These are phyloP conservation scores for Prunus yedoensis DNA, from an alignment of 331 rosid species.

Conservation along the genomic window DNA sequence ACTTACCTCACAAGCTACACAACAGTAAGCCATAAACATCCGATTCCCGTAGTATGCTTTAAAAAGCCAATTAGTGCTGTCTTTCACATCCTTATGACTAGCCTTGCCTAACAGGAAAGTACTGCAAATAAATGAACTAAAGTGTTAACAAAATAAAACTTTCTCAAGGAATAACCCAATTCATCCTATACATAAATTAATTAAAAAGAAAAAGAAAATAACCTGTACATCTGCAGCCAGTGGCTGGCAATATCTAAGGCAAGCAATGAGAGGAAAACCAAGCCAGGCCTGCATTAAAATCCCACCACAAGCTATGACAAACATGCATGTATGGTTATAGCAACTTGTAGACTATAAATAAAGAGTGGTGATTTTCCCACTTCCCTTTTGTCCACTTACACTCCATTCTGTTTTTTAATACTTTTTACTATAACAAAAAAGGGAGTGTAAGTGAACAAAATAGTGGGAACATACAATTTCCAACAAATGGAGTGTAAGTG, in stretches of 20 bases:
- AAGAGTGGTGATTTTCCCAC: too few relatives aligned
- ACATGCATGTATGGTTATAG: constrained; percentile 20
- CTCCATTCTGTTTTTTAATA: too few relatives aligned
- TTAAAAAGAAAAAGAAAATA: neutral
- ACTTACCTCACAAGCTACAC: constrained; percentile 89
- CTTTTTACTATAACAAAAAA: too few relatives aligned
- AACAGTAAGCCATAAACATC: constrained; percentile 97
- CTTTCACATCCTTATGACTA: constrained; percentile 98
- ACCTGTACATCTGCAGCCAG: constrained; percentile 99
- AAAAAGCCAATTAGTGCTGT: constrained; percentile 94
- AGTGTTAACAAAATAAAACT: constrained; percentile 2
- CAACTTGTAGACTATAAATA: neutral
- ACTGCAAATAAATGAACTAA: constrained; percentile 45
- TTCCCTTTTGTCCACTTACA: too few relatives aligned
- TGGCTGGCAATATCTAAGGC: constrained; percentile 96
- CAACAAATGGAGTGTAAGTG: too few relatives aligned
- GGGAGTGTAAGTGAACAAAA: too few relatives aligned
- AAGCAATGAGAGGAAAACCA: constrained; percentile 77
- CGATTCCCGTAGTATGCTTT: constrained; percentile 85
- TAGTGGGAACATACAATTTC: too few relatives aligned
- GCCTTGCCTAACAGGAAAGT: constrained; percentile 88
- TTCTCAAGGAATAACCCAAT: constrained; percentile 10
- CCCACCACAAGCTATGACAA: constrained; percentile 37
- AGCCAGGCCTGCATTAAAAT: constrained; percentile 74
- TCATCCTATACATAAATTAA: constrained; percentile 5